phyloP scores from a whole-genome alignment of 2,329 filamentous ascomycete genomes.

The Trichoderma sp. region DNA sequence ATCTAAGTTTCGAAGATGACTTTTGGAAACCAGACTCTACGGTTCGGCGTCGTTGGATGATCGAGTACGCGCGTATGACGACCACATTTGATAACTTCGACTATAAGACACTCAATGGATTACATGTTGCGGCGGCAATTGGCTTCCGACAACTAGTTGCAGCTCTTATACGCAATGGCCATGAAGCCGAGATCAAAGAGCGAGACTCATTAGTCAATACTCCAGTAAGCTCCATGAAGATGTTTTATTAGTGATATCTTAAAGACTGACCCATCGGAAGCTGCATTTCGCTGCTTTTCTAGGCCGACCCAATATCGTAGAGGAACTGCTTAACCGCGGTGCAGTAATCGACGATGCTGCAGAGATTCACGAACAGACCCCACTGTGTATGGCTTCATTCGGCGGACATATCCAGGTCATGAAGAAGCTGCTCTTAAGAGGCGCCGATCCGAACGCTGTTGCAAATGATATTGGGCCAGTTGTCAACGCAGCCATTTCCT shows the following conservation, averaged over 20 bases:
- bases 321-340: constrained; percentile 35
- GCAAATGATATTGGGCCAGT: constrained; percentile 32
- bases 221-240: constrained; percentile 30
- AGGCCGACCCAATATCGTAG: constrained; percentile 36
- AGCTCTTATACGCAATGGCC: constrained; percentile 37
- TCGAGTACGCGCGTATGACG: constrained; percentile 34
- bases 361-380: constrained; percentile 34
- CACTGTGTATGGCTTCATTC: constrained; percentile 39
- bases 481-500: constrained; percentile 41
- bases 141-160: constrained; percentile 40
- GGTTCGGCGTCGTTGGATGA: constrained; percentile 39
- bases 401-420: constrained; percentile 40
- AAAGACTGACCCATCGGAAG: constrained; percentile 8
- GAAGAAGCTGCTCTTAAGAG: constrained; percentile 37
- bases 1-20: constrained; percentile 36
- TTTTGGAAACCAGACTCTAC: constrained; percentile 39
- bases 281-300: constrained; percentile 33
- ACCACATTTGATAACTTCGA: constrained; percentile 32
- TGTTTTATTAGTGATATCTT: not conserved
- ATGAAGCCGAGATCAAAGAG: constrained; percentile 34
- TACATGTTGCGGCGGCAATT: constrained; percentile 39
- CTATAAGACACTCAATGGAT: constrained; percentile 31
- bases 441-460: constrained; percentile 37
- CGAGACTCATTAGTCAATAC: constrained; percentile 33
- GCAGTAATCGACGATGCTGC: constrained; percentile 35